Evolutionary conservation across 164 flowering plant species (phyloP).

Genomic region (Dillenia suffruticosa): DNA sequence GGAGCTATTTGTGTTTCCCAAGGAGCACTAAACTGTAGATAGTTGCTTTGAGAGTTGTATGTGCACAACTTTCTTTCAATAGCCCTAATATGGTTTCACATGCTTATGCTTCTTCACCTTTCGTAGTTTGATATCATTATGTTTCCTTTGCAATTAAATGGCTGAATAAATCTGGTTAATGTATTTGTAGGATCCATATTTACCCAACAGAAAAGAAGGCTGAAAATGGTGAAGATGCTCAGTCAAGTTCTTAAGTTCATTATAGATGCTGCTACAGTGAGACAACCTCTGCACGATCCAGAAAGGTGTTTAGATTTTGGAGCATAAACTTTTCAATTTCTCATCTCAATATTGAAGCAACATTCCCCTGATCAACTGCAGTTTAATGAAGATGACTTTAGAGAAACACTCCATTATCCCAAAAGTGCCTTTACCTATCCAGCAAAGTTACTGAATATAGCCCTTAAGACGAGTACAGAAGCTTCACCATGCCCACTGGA

Average conservation of each 20-base stretch:
- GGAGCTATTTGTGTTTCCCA: no score
- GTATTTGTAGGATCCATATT: conserved; percentile 31
- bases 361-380: conserved; percentile 19
- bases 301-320: conserved; percentile 47
- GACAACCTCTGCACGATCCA: conserved; percentile 24
- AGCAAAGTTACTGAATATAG: conserved; percentile 58
- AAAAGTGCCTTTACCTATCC: conserved; percentile 79
- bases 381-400: conserved; percentile 38
- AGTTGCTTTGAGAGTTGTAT: no score
- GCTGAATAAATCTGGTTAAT: no score
- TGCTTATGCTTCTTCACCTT: no score
- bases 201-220: conserved; percentile 21
- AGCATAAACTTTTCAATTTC: conserved; percentile 30
- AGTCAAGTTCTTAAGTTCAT: conserved; percentile 64
- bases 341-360: conserved; percentile 31
- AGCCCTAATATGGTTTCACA: no score
- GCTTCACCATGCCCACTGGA: conserved; percentile 32
- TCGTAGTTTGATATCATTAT: no score
- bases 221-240: conserved; percentile 50
- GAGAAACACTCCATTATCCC: conserved; percentile 43
- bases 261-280: conserved; percentile 48
- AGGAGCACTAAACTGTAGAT: no score
- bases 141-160: no score
- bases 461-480: conserved; percentile 35
- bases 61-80: no score